These are phyloP conservation scores for Amanita muscaria DNA, from an alignment of 768 basidiomycete genomes.

Conservation along the genomic window DNA sequence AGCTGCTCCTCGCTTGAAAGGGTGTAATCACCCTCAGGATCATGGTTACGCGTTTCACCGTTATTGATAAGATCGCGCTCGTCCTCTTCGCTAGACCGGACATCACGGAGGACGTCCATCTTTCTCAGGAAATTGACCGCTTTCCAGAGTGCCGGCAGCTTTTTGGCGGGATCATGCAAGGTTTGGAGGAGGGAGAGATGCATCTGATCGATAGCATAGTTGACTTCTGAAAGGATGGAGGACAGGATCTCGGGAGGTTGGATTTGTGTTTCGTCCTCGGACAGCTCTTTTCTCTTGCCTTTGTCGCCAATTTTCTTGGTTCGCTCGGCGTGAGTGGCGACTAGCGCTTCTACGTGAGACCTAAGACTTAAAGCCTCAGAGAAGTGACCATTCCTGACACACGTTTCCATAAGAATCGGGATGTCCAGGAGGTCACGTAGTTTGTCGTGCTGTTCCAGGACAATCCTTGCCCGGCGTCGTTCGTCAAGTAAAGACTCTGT, in stretches of 20 bases:
- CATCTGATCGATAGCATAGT: slow-evolving; percentile 63
- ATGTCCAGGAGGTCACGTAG: slow-evolving; percentile 87
- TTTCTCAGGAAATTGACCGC: slow-evolving; percentile 80
- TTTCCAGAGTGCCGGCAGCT: slow-evolving; percentile 86
- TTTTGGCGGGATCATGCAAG: slow-evolving; percentile 72
- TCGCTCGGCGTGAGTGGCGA: slow-evolving; percentile 17
- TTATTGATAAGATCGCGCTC: slow-evolving; percentile 5
- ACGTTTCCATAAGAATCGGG: slow-evolving; percentile 86
- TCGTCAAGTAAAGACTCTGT: slow-evolving; percentile 71
- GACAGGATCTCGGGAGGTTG: slow-evolving; percentile 41
- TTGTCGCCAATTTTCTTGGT: slow-evolving; percentile 24
- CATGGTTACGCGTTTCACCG: slow-evolving; percentile 15
- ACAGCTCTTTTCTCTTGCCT: slow-evolving; percentile 15
- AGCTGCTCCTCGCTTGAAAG: slow-evolving; percentile 61
- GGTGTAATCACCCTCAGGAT: slow-evolving; percentile 15
- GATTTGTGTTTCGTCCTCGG: neutral
- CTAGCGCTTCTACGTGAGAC: slow-evolving; percentile 53
- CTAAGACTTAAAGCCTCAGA: slow-evolving; percentile 84
- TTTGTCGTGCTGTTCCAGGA: slow-evolving; percentile 93
- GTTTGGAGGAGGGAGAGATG: slow-evolving; percentile 68
- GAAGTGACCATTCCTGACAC: slow-evolving; percentile 88
- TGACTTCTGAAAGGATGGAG: slow-evolving; percentile 59
- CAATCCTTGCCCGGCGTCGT: slow-evolving; percentile 66
- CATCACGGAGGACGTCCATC: slow-evolving; percentile 55
- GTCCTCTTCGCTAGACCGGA: slow-evolving; percentile 8